Base-by-base conservation (phyloP, 1,284 basidiomycete genomes). In the Cutaneotrichosporon sp. region DNA sequence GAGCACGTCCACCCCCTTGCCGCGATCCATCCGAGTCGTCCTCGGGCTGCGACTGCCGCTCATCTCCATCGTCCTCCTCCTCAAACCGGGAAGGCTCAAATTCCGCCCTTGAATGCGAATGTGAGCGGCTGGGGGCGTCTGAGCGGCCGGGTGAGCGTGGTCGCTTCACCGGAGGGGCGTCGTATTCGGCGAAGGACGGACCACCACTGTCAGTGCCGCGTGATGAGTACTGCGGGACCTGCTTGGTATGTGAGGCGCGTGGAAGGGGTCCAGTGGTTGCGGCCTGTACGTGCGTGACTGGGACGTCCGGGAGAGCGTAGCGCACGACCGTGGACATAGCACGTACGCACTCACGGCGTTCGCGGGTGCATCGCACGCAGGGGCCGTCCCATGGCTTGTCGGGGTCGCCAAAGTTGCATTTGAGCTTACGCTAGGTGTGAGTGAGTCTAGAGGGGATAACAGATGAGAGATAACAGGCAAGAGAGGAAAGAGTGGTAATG, bases 371-470 rank as follows among this genome's bases (percentile, higher is more conserved):
- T 7, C 55, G 51, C 29, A 51, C 51, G 17, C 55, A 57, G 4
- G 55, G 55, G 3, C 55, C 55, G 17, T 52, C 51, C 55, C 55
- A 57, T 12, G 55, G 55, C 19, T 24, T 35, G 34, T 57, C 52
- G 7, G 55, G 55, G 39, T 57, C 55, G 11, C 55, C 55, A 24
- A 57, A 57, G 33, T 33, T 47, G 45, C 55, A 57, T 26, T 57
- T 57, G 22, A 57, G 55, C 31, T 57, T 57, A 27, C 55, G 47
- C 55, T 57, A n/a, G 48, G 14, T 19, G 22, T 49, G 8, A 49
- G 32, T 5, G 20, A n/a, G n/a, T n/a, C n/a, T n/a, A n/a, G n/a
- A n/a, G n/a, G n/a, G n/a, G n/a, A n/a, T n/a, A n/a, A n/a, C n/a
- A n/a, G n/a, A n/a, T n/a, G n/a, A n/a, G n/a, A n/a, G n/a, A n/a